Evolutionary conservation across 2,329 filamentous ascomycete species (phyloP), one percentile per base, ranked within the genome.

Genomic region (Fusarium austroafricanum): DNA sequence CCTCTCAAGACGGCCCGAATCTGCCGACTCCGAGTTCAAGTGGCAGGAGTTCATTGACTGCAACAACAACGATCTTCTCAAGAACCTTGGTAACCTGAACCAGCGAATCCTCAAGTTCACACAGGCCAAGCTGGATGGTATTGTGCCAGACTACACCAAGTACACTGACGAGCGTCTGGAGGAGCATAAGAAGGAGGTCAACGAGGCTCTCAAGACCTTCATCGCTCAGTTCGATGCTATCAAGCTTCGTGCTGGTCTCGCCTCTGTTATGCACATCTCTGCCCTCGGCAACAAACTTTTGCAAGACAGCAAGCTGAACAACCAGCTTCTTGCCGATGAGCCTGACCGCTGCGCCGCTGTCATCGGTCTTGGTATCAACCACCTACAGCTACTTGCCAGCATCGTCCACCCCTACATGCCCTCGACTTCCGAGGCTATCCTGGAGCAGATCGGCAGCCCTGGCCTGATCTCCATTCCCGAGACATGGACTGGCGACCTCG

Each of bases 61-160:
- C 71, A 97, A 97, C 84, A 97, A 97, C 83, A 94, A 91, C 75
- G 92, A 96, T 76, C 86, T 97, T n/a, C 79, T 92, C 49, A 90
- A 90, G 78, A 92, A 91, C 78, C 83, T 92, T 39, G 90, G 90
- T 55, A 93, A 94, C 79, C 88, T 93, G 72, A 89, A 91, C 76
- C 91, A 92, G 79, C 86, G 90, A 55, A 83, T 92, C 28, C 83
- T 93, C 79, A 93, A 93, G 80, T 91, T 93, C 76, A 86, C 90
- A 78, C 89, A 93, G 79, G 85, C 90, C 73, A 94, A 93, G 78
- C 91, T 92, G 77, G 88, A 89, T 61, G 87, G 88, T 55, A 83
- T 88, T 28, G 84, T 95, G 11, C 92, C 92, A 15, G 88, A 90
- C 61, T 86, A 83, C 69, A 80, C 82, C 33, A 77, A 79, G 65